Evolutionary conservation across 2,329 filamentous ascomycete species (phyloP).

Genomic region (Fusarium sp.): DNA sequence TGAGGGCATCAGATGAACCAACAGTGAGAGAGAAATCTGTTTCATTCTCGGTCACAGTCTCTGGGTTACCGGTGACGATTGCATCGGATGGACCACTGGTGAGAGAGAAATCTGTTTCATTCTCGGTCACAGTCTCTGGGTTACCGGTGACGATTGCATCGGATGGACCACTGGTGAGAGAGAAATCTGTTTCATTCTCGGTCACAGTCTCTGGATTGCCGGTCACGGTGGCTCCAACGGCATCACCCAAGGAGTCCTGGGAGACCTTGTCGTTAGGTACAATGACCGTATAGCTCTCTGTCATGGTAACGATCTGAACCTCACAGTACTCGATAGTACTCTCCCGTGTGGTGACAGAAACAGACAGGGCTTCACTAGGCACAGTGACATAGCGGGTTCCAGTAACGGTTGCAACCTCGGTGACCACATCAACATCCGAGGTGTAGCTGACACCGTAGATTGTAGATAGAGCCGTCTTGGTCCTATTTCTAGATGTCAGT

Average conservation of each 20-base stretch:
- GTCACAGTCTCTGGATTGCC: slow-evolving; percentile 46
- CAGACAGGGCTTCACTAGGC: slow-evolving; percentile 31
- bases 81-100: slow-evolving; percentile 44
- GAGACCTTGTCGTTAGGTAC: slow-evolving; percentile 33
- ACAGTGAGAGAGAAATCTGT: slow-evolving; percentile 36
- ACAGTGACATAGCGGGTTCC: slow-evolving; percentile 43
- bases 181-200: slow-evolving; percentile 41
- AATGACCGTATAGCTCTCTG: slow-evolving; percentile 42
- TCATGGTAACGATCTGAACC: slow-evolving; percentile 35
- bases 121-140: slow-evolving; percentile 45
- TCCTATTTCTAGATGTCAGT: slow-evolving; percentile 38
- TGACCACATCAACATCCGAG: slow-evolving; percentile 25
- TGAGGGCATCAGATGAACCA: slow-evolving; percentile 31
- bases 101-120: slow-evolving; percentile 39
- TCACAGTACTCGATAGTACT: slow-evolving; percentile 35
- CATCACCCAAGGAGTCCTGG: slow-evolving; percentile 26
- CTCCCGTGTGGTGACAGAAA: slow-evolving; percentile 40
- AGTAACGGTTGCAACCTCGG: slow-evolving; percentile 38
- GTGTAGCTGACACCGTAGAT: slow-evolving; percentile 44
- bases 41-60: slow-evolving; percentile 40
- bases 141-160: slow-evolving; percentile 46
- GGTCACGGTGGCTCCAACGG: slow-evolving; percentile 37
- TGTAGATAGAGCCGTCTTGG: slow-evolving; percentile 45
- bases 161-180: slow-evolving; percentile 42
- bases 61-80: slow-evolving; percentile 37